These are phyloP conservation scores for Mucor ambiguus DNA, from an alignment of 371 early-diverging fungal genomes.

Conservation along the genomic window DNA sequence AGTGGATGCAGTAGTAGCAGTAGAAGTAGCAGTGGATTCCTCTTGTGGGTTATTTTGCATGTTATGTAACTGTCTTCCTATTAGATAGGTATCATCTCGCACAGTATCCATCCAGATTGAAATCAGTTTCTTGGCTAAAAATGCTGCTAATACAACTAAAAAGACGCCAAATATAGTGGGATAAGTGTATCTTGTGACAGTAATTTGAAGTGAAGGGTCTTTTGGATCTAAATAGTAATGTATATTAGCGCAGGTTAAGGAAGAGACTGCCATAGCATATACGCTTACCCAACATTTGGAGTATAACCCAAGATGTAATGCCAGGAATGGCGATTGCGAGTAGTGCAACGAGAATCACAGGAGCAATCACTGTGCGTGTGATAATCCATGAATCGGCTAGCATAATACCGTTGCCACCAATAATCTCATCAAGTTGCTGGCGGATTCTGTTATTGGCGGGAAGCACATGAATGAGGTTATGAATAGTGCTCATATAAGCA, in stretches of 20 bases:
- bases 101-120: constrained; percentile 59
- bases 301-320: constrained; percentile 20
- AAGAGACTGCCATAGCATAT: not conserved
- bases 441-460: constrained; percentile 48
- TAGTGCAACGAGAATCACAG: constrained; percentile 27
- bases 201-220: constrained; percentile 21
- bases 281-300: constrained; percentile 24
- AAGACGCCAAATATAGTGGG: constrained; percentile 24
- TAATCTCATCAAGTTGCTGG: constrained; percentile 28
- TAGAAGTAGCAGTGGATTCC: not conserved
- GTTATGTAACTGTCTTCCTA: constrained; percentile 70
- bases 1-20: not conserved
- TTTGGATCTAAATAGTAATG: constrained; percentile 14
- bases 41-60: constrained; percentile 25
- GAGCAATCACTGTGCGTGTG: constrained; percentile 38
- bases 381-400: constrained; percentile 29
- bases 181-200: constrained; percentile 31
- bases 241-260: not conserved
- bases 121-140: constrained; percentile 33
- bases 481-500: constrained; percentile 55
- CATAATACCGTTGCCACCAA: constrained; percentile 33
- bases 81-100: constrained; percentile 68
- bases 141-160: constrained; percentile 4
- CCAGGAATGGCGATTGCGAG: constrained; percentile 25
- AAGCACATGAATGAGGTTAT: constrained; percentile 47